Base-by-base conservation (phyloP, 1,284 basidiomycete genomes). In the Porogramme epimiltina region DNA sequence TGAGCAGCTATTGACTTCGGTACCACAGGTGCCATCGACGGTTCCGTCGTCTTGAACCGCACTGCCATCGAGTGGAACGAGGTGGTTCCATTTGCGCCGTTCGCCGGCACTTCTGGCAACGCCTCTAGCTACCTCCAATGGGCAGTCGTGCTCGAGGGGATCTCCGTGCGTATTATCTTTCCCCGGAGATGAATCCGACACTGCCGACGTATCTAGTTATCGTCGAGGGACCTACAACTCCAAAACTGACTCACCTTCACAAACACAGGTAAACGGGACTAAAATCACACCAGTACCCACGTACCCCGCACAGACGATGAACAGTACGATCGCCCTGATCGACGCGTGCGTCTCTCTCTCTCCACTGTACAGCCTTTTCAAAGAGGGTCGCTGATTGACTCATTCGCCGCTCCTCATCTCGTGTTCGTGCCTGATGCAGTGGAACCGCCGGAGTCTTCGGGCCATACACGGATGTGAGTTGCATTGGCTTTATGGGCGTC, bases 401-500 rank as follows among this genome's bases (percentile, higher is more conserved):
- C 23, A n/a, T 45, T 47, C 47, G 45, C 25, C 41, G 11, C 15
- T 19, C 23, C 36, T n/a, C n/a, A n/a, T n/a, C n/a, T 42, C 31
- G 42, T n/a, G 36, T 42, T 33, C 24, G 54, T 59, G 52, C 49
- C 49, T 54, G 54, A 39, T 25, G 3, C 56, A 91, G 89, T 47
- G 93, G 93, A 16, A 80, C 86, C 13, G 72, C 82, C 44, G 92
- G 91, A 3, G 81, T 95, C 40, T 89, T 84, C 63, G 93, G 91
- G 1, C 91, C 93, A 9, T 85, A 84, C 61, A 80, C 85, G 66
- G 91, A 93, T 69, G 89, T 89, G 61, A 55, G 81, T 44, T 31
- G 6, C 28, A 13, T 10, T 13, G 36, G 42, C 16, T 47, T 48
- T 25, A 47, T 53, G 25, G 46, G 50, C 49, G 58, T 52, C 50